Evolutionary conservation across 1,284 basidiomycete species (phyloP), one percentile per base, ranked within the genome.

Genomic region (Irpex rosettiformis): DNA sequence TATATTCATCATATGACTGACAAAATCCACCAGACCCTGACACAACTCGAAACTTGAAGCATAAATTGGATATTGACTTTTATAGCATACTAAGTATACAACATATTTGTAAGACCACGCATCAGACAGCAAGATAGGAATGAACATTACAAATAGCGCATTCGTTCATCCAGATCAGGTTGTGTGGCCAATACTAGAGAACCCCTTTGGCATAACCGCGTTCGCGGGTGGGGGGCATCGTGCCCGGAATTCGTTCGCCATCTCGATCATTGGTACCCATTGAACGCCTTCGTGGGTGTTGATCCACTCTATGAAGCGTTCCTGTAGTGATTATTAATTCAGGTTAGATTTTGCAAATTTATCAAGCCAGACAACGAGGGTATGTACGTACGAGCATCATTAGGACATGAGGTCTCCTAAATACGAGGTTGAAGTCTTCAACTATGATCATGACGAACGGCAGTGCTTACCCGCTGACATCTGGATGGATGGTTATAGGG

Each of bases 221-320:
- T 68, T 71, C 2, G 65, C 51, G 0, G 66, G 65, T 2, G 74
- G 71, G 18, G 64, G 61, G 37, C 65, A 64, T 48, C 70, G 68
- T 25, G 61, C 62, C 29, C 75, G 66, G 61, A 85, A 85, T 51
- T 84, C 82, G 49, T 75, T 71, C 21, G 81, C 79, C 81, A 87
- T 85, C 60, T 87, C 81, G 59, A 82, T 78, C 83, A 91, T 84
- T 18, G 86, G 83, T 16, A 87, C 86, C 86, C 87, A 92, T 59
- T 88, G 79, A 1, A 92, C 82, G 55, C 84, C 81, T 27, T 84
- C 81, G 68, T 91, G 88, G 2, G 79, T 82, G 67, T 90, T 90
- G 55, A 91, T 77, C 86, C 88, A 91, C 65, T 88, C 83, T 64
- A 93, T 90, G 69, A 91, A 89, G 49, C 86, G 79, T 69, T 91